A percentile compares a stretch with the other conserved stretches of the same genome.
phyloP scores from a whole-genome alignment of 2,329 filamentous ascomycete genomes.

The Monilinia polystroma region DNA sequence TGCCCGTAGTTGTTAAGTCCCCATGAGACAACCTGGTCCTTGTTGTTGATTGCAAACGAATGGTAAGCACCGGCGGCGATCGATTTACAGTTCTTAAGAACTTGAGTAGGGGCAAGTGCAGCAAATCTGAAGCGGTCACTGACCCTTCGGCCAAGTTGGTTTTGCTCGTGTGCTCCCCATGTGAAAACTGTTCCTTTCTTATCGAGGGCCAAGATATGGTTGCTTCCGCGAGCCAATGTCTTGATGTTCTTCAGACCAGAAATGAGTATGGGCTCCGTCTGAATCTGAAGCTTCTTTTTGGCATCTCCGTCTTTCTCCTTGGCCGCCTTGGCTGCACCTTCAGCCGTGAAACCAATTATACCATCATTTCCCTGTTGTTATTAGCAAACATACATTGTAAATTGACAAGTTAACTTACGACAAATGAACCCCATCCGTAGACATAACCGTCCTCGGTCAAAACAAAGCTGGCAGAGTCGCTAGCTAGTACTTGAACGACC shows the following conservation, averaged over 20 bases:
- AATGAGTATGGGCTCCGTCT: conserved; percentile 49
- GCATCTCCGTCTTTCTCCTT: neutral
- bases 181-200: conserved; percentile 58
- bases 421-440: conserved; percentile 83
- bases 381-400: conserved; percentile 25
- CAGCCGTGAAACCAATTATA: conserved; percentile 53
- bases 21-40: conserved; percentile 74
- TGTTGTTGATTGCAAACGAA: conserved; percentile 70
- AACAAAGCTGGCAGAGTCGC: conserved; percentile 73
- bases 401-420: conserved; percentile 46
- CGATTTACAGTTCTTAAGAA: conserved; percentile 35
- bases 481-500: conserved; percentile 54
- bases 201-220: conserved; percentile 60
- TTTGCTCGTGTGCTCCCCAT: conserved; percentile 67
- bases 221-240: conserved; percentile 53
- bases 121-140: conserved; percentile 34
- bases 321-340: conserved; percentile 5
- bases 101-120: conserved; percentile 39
- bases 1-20: conserved; percentile 86
- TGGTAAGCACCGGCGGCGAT: conserved; percentile 67
- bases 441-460: conserved; percentile 73
- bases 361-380: conserved; percentile 58
- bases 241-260: conserved; percentile 57
- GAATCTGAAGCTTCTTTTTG: conserved; percentile 32
- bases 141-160: conserved; percentile 58